Conservation (phyloP, 306 rosid genomes). For the Rosa lucieae region DNA sequence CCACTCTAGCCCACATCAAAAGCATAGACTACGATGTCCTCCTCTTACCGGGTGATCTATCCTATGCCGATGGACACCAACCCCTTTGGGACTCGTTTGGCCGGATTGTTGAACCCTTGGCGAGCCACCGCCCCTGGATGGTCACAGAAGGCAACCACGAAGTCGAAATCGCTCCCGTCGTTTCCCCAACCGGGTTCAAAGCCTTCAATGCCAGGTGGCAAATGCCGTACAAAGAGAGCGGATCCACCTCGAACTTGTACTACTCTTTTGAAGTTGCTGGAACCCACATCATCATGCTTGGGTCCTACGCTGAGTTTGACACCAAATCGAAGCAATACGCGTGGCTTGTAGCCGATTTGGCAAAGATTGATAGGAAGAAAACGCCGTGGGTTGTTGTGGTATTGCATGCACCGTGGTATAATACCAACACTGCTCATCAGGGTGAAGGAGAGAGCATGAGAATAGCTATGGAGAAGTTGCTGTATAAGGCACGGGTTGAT, state of each 20-base stretch:
- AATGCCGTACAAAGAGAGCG: constrained; percentile 58
- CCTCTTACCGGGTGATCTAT: constrained; percentile 61
- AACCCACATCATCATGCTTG: constrained; percentile 61
- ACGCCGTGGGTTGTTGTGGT: constrained; percentile 63
- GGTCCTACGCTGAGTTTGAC: constrained; percentile 56
- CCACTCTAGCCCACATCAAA: constrained; percentile 50
- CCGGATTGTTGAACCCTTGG: constrained; percentile 63
- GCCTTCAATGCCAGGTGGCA: constrained; percentile 68
- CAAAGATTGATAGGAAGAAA: constrained; percentile 39
- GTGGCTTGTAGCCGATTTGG: constrained; percentile 55
- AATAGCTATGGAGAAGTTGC: constrained; percentile 48
- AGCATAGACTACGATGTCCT: constrained; percentile 59
- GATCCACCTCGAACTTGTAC: constrained; percentile 61
- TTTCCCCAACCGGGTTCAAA: constrained; percentile 36
- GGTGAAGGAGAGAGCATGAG: constrained; percentile 84
- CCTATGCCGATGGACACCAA: constrained; percentile 60
- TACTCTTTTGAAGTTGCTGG: constrained; percentile 56
- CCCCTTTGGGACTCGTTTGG: constrained; percentile 78
- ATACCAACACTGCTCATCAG: constrained; percentile 63
- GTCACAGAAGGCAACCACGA: constrained; percentile 78
- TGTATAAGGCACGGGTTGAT: constrained; percentile 57
- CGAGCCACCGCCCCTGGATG: constrained; percentile 79
- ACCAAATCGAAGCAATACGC: constrained; percentile 40
- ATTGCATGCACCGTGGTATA: constrained; percentile 81
- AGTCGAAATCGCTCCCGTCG: constrained; percentile 45